Evolutionary conservation across 495 filamentous ascomycete genomes (phyloP).

Genomic region (Thermothielavioides terrestris): DNA sequence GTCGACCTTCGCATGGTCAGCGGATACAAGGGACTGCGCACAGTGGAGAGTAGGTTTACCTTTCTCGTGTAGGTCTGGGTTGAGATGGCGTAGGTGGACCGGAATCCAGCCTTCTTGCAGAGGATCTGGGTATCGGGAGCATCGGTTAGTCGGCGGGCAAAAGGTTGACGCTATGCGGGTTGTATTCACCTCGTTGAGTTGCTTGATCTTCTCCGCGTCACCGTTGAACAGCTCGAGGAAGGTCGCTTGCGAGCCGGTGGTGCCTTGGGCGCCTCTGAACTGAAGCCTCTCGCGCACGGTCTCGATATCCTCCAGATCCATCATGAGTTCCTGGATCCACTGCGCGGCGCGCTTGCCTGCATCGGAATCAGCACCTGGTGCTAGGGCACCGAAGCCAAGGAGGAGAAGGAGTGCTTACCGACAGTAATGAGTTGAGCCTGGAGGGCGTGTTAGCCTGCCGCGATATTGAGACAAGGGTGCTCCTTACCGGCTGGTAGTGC

Average conservation of each 20-base stretch:
- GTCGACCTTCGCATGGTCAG: slow-evolving; percentile 55
- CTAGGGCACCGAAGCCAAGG: background rate
- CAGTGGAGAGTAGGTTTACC: background rate
- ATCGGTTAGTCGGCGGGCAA: background rate
- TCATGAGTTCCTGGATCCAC: slow-evolving; percentile 83
- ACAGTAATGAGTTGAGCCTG: slow-evolving; percentile 57
- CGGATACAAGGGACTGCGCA: background rate
- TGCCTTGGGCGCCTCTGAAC: slow-evolving; percentile 53
- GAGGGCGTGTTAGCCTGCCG: background rate
- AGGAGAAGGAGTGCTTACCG: slow-evolving; percentile 21
- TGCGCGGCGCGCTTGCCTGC: slow-evolving; percentile 54
- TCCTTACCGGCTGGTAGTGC: slow-evolving; percentile 55
- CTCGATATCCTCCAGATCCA: slow-evolving; percentile 79
- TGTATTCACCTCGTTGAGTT: slow-evolving; percentile 55
- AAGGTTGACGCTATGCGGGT: too few species aligned
- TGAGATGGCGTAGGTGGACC: slow-evolving; percentile 60
- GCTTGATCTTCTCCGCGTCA: slow-evolving; percentile 68
- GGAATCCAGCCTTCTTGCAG: slow-evolving; percentile 78
- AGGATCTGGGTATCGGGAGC: slow-evolving; percentile 41
- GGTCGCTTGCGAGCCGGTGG: slow-evolving; percentile 49
- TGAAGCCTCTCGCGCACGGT: slow-evolving; percentile 61
- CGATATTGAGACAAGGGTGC: background rate
- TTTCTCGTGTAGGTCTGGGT: slow-evolving; percentile 64
- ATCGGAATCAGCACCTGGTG: background rate
- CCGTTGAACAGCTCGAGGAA: slow-evolving; percentile 71